Conservation (phyloP, 441 rosid genomes). For the Sinapis alba region DNA sequence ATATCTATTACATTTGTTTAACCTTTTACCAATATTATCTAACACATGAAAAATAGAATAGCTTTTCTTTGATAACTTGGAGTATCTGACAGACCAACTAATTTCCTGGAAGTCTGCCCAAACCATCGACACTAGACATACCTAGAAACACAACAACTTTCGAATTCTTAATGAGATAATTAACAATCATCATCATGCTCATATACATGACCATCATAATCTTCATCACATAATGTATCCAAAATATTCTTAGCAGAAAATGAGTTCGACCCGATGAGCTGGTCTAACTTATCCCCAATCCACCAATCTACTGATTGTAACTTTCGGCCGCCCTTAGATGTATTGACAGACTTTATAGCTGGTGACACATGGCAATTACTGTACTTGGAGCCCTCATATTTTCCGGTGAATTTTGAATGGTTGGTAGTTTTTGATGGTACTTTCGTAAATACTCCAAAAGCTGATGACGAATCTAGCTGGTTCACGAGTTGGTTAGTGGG, state of each 20-base stretch:
- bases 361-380: constrained; percentile 21
- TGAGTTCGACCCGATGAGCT: not conserved
- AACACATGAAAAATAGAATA: no score
- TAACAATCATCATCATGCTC: not conserved
- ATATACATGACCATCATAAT: constrained; percentile 5
- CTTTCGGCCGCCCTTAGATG: constrained; percentile 27
- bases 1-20: no score
- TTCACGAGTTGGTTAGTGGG: not conserved
- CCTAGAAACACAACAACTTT: no score
- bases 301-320: not conserved
- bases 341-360: not conserved
- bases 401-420: constrained; percentile 15
- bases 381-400: constrained; percentile 1
- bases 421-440: constrained; percentile 25
- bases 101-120: no score
- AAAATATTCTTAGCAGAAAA: constrained; percentile 6
- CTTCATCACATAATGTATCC: constrained; percentile 10
- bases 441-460: constrained; percentile 19
- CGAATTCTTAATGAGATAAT: not conserved
- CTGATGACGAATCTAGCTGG: constrained; percentile 5
- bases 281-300: constrained; percentile 28
- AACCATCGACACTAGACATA: no score
- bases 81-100: no score
- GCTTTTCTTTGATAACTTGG: no score
- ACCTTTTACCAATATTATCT: no score